A percentile compares a stretch with the other conserved stretches of the same genome.
phyloP scores from a whole-genome alignment of 805 yeast species.

The Candida stauntonica region DNA sequence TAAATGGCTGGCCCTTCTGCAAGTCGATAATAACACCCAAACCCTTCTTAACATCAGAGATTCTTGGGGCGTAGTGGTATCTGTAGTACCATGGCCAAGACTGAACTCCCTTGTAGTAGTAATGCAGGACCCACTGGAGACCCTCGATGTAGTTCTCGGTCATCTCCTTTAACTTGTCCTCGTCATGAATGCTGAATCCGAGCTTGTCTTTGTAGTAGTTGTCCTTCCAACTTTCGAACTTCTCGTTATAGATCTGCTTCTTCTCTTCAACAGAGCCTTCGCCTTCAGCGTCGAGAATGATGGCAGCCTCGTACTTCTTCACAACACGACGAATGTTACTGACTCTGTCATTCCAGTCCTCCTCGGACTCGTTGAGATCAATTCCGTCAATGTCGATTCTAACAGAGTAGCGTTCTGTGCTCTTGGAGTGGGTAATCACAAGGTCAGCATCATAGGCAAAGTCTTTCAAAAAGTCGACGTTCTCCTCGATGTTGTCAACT shows the following conservation, averaged over 20 bases:
- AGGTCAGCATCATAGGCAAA: constrained; percentile 66
- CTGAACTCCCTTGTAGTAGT: constrained; percentile 85
- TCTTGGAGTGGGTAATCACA: constrained; percentile 58
- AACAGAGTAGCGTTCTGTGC: constrained; percentile 51
- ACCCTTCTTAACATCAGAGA: constrained; percentile 79
- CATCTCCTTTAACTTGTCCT: constrained; percentile 53
- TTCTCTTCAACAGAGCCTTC: constrained; percentile 44
- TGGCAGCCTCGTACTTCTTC: constrained; percentile 62
- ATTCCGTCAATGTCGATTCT: constrained; percentile 72
- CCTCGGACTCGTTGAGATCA: constrained; percentile 61
- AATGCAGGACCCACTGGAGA: constrained; percentile 91
- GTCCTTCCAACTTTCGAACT: constrained; percentile 80
- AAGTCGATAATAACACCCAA: constrained; percentile 60
- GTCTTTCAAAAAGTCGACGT: constrained; percentile 56
- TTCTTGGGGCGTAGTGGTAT: constrained; percentile 92
- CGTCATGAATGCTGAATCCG: constrained; percentile 55
- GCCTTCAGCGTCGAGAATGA: constrained; percentile 51
- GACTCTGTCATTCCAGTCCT: constrained; percentile 53
- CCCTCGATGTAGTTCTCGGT: constrained; percentile 88
- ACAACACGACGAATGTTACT: constrained; percentile 47
- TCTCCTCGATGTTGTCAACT: constrained; percentile 32
- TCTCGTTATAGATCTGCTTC: constrained; percentile 63
- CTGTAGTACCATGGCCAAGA: constrained; percentile 96
- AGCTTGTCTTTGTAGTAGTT: constrained; percentile 81
- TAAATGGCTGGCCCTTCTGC: constrained; percentile 72